Evolutionary conservation across 129 eudicot genomes (phyloP).

Genomic region (Smallanthus sonchifolius): DNA sequence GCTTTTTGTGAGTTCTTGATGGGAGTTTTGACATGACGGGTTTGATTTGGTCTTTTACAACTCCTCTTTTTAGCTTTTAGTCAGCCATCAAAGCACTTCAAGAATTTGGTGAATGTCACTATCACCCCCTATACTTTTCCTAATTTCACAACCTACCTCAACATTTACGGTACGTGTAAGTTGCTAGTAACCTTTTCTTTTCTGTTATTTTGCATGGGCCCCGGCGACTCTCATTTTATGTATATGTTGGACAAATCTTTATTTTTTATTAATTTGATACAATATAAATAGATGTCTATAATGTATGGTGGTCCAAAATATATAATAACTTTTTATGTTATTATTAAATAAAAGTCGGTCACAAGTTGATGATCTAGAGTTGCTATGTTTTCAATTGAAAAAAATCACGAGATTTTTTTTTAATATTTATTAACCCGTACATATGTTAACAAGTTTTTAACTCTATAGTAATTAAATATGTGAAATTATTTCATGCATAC

Average conservation of each 20-base stretch:
- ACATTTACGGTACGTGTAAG: slow-evolving; percentile 4
- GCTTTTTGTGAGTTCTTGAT: slow-evolving; percentile 4
- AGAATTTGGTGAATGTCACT: slow-evolving; percentile 21
- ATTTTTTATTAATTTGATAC: not conserved
- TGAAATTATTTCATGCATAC: too few relatives aligned
- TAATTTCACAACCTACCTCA: slow-evolving; percentile 17
- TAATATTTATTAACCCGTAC: too few relatives aligned
- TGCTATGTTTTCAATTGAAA: too few relatives aligned
- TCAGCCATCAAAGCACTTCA: slow-evolving; percentile 18
- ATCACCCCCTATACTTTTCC: slow-evolving; percentile 27
- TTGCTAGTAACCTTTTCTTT: not conserved
- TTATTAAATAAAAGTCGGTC: not conserved
- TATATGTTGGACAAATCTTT: not conserved
- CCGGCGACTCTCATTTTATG: not conserved
- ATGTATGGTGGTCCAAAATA: slow-evolving; percentile 11
- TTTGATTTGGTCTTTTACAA: slow-evolving; percentile 30
- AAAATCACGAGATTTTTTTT: too few relatives aligned
- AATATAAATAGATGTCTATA: slow-evolving; percentile 1
- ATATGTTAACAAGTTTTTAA: too few relatives aligned
- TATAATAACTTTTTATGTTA: not conserved
- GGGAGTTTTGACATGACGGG: slow-evolving; percentile 25
- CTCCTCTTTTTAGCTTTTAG: slow-evolving; percentile 7
- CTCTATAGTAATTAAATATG: too few relatives aligned
- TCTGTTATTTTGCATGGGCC: not conserved
- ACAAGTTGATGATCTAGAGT: too few relatives aligned